Evolutionary conservation across 208 protist species (phyloP).

Genomic region (Vickermania ingenoplastis): DNA sequence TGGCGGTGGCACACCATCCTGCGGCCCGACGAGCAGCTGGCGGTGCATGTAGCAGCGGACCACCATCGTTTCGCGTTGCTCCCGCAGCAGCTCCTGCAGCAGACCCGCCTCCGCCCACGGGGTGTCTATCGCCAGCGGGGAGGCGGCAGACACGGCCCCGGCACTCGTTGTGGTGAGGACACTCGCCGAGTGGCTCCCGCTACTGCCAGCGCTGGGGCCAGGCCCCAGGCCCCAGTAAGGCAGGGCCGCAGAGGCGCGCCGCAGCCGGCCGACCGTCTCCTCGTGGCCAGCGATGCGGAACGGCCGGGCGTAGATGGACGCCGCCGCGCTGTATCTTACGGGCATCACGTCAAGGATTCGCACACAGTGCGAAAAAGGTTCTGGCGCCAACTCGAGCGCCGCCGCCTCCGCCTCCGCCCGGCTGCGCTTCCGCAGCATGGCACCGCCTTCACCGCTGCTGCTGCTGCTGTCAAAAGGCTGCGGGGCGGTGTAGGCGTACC

Average conservation of each 20-base stretch:
- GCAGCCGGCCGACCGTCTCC: slow-evolving; percentile 39
- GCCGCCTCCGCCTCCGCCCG: slow-evolving; percentile 6
- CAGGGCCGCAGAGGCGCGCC: slow-evolving; percentile 16
- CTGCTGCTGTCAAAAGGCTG: too few species aligned
- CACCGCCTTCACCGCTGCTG: not conserved
- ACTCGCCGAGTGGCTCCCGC: not conserved
- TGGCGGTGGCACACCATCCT: not conserved
- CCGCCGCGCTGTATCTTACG: slow-evolving; percentile 15
- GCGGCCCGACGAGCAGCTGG: not conserved
- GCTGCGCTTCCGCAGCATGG: not conserved
- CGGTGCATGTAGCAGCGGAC: slow-evolving; percentile 41
- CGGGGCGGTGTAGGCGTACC: too few species aligned
- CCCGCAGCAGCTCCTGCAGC: slow-evolving; percentile 25
- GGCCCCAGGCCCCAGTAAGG: not conserved
- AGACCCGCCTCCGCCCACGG: too few species aligned
- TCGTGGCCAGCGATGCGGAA: slow-evolving; percentile 29
- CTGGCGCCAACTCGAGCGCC: slow-evolving; percentile 8
- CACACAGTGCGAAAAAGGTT: slow-evolving; percentile 11
- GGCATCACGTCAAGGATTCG: slow-evolving; percentile 54
- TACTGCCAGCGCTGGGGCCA: not conserved
- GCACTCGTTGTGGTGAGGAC: not conserved
- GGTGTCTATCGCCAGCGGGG: too few species aligned
- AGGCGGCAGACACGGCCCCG: slow-evolving; percentile 7
- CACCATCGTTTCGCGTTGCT: slow-evolving; percentile 43
- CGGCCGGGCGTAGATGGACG: slow-evolving; percentile 15